Percentiles rank a stretch among this genome's conserved stretches.
Evolutionary conservation across 164 flowering plant species (phyloP).

Genomic region (Nymphaea thermarum): DNA sequence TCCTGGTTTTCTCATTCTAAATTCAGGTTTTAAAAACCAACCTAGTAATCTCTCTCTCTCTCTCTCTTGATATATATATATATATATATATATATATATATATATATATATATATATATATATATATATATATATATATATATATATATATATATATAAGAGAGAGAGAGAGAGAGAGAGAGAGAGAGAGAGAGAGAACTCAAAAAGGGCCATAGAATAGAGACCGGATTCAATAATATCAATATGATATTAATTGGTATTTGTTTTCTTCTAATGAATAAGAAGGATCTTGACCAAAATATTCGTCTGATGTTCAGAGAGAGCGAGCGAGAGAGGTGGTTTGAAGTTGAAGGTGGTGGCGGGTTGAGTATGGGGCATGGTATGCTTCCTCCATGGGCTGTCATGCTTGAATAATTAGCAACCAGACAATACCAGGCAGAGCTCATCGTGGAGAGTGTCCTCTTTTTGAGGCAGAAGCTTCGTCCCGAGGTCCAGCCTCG

Average conservation of each 20-base stretch:
- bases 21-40: neutral
- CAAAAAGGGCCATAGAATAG: neutral
- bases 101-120: too few species aligned
- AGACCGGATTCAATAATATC: too few species aligned
- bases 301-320: neutral
- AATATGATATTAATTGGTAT: too few species aligned
- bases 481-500: neutral
- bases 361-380: neutral
- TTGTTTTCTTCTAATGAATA: too few species aligned
- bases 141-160: too few species aligned
- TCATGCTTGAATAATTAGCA: neutral
- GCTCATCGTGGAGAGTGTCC: neutral
- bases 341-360: neutral
- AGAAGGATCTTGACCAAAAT: too few species aligned
- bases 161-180: too few species aligned
- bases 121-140: too few species aligned
- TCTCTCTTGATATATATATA: neutral
- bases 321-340: neutral
- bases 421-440: neutral
- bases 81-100: too few species aligned
- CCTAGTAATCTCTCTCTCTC: constrained; percentile 8
- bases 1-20: too few species aligned
- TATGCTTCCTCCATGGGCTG: neutral
- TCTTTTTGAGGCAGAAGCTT: neutral
- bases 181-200: too few species aligned